Conservation (phyloP, 176 grass and related monocot genomes). For the Eragrostis curvula region DNA sequence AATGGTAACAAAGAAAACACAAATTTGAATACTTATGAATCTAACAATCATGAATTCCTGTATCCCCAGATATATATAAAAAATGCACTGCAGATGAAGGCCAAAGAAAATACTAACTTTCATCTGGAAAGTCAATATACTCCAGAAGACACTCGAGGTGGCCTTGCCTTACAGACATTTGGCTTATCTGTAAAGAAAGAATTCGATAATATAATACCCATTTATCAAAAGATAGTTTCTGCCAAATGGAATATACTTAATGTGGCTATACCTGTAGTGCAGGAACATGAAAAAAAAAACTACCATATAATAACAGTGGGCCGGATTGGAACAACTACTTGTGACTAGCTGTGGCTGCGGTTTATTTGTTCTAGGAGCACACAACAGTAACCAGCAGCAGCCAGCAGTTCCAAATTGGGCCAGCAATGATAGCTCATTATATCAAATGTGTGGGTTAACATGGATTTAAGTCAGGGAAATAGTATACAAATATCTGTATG, state of each 20-base stretch:
- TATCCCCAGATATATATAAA: not conserved
- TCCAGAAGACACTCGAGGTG: constrained; percentile 47
- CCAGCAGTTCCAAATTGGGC: too few relatives aligned
- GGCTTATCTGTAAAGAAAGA: constrained; percentile 52
- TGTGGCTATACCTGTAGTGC: not conserved
- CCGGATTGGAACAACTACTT: too few relatives aligned
- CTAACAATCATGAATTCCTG: not conserved
- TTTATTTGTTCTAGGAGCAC: too few relatives aligned
- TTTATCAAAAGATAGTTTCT: constrained; percentile 5
- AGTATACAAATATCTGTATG: not conserved
- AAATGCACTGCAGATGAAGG: not conserved
- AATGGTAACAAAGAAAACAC: constrained; percentile 1
- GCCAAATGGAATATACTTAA: not conserved
- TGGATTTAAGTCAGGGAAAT: too few relatives aligned
- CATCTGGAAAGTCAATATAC: constrained; percentile 68
- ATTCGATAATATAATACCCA: not conserved
- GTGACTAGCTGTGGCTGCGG: too few relatives aligned
- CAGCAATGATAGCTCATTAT: too few relatives aligned
- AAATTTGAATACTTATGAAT: not conserved
- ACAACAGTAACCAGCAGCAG: too few relatives aligned
- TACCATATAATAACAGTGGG: too few relatives aligned
- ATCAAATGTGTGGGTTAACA: too few relatives aligned
- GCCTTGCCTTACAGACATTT: constrained; percentile 29
- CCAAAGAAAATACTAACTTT: constrained; percentile 57
- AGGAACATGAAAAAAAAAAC: not conserved